These are phyloP conservation scores for Hericium coralloides DNA, from an alignment of 768 basidiomycete genomes.

Conservation along the genomic window DNA sequence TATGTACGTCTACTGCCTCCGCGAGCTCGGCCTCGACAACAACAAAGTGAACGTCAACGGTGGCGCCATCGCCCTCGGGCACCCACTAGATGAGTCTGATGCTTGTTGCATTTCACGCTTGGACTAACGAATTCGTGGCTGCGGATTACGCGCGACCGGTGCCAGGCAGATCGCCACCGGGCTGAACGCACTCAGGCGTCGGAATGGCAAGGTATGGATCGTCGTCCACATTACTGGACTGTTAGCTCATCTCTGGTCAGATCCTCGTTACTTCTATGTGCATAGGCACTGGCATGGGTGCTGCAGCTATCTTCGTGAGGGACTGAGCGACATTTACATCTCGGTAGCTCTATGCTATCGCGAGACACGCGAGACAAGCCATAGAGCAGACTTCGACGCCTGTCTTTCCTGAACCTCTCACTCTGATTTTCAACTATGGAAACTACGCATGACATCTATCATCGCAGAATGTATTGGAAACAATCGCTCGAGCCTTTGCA, in stretches of 20 bases:
- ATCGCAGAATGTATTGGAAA: too few relatives aligned
- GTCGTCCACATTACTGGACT: slow-evolving; percentile 4
- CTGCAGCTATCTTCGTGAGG: slow-evolving; percentile 63
- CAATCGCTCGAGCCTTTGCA: too few relatives aligned
- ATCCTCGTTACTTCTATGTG: slow-evolving; percentile 87
- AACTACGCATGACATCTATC: too few relatives aligned
- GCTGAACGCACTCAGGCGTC: slow-evolving; percentile 59
- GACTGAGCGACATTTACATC: slow-evolving; percentile 23
- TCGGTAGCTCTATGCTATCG: too few relatives aligned
- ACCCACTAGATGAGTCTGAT: slow-evolving; percentile 63
- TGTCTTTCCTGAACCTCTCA: too few relatives aligned
- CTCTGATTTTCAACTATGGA: too few relatives aligned
- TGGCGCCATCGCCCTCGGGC: slow-evolving; percentile 82
- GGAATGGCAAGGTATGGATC: slow-evolving; percentile 52
- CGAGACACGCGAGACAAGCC: too few relatives aligned
- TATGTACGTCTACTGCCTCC: slow-evolving; percentile 67
- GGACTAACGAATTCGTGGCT: slow-evolving; percentile 14
- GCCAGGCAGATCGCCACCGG: slow-evolving; percentile 81
- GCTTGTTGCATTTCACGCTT: not conserved
- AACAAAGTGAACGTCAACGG: slow-evolving; percentile 82
- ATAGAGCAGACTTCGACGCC: too few relatives aligned
- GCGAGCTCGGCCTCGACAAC: slow-evolving; percentile 50
- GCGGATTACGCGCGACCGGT: slow-evolving; percentile 64
- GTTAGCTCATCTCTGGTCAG: slow-evolving; percentile 25
- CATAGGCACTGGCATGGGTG: slow-evolving; percentile 89